Base-by-base conservation (phyloP, 2,329 filamentous ascomycete species). In the Paecilomyces dactylethromorphus region DNA sequence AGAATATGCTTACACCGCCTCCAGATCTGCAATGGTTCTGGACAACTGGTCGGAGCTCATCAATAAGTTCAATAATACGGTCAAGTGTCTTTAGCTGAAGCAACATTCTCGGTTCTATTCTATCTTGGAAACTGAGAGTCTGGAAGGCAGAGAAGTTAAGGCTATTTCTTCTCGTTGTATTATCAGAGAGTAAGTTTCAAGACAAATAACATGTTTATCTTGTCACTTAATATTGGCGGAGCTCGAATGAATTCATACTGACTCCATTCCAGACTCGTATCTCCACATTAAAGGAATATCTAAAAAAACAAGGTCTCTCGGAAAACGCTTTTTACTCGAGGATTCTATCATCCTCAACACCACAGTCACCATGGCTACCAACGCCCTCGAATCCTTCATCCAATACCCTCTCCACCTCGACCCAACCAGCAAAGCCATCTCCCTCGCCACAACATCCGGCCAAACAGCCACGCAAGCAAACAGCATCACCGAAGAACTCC, bases 391-490 rank as follows among this genome's bases (percentile, higher is more conserved):
- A 57, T 57, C 71, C 66, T 97, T 93, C 82, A 90, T 87, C 66
- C 85, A 91, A 68, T 87, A 96, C 71, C 90, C 91, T 39, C 81
- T 99, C 56, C 80, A 85, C 62, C 84, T 97, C 74, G 89, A 97
- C 79, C 85, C 90, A n/a, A 75, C 86, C 65, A 88, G 88, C 70
- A 96, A 96, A 80, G 81, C 87, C 67, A 82, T 97, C 71, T 79
- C 81, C 63, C 75, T 80, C 21, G 72, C 80, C 59, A 62, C 65
- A 66, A 78, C 80, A 60, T 74, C 78, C n/a, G 71, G 78, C 55
- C 71, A 78, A 60, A 66, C 72, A 26, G 64, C 73, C 54, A 70
- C 75, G 22, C 68, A 78, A 63, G 78, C 80, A 54, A 77, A 79
- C 60, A 74, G 81, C 11, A 81, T 91, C 33, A 78, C 80, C 56